A percentile compares a stretch with the other conserved stretches of the same genome.
phyloP scores from a whole-genome alignment of 2,329 filamentous ascomycete species.

The Arachnopeziza araneosa region DNA sequence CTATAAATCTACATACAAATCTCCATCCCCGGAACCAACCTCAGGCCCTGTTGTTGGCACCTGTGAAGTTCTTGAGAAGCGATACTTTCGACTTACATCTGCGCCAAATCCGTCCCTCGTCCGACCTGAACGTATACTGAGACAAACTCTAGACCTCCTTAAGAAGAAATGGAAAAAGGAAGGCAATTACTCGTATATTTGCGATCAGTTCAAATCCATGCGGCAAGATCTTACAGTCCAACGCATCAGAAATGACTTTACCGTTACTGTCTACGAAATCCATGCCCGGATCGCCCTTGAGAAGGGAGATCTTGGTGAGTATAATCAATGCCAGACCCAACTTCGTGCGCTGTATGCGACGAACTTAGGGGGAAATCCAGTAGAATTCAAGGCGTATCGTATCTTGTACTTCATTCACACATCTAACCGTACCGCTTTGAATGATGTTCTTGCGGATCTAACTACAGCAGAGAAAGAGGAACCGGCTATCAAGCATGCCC shows the following conservation, averaged over 20 bases:
- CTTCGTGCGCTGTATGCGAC: conserved; percentile 84
- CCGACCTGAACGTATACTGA: conserved; percentile 73
- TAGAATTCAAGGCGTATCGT: conserved; percentile 98
- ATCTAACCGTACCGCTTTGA: conserved; percentile 95
- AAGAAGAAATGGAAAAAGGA: conserved; percentile 94
- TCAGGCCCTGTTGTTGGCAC: conserved; percentile 78
- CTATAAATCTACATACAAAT: conserved; percentile 46
- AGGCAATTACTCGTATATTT: conserved; percentile 94
- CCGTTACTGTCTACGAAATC: conserved; percentile 92
- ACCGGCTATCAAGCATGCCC: conserved; percentile 78
- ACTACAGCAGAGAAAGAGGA: conserved; percentile 92
- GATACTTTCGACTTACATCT: conserved; percentile 87
- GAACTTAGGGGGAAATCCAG: conserved; percentile 80
- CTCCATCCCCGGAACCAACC: conserved; percentile 51
- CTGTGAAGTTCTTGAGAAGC: conserved; percentile 81
- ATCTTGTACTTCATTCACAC: conserved; percentile 99
- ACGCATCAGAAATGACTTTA: conserved; percentile 94
- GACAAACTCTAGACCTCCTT: conserved; percentile 78
- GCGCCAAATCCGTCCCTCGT: conserved; percentile 85
- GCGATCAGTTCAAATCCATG: conserved; percentile 98
- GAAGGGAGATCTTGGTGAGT: conserved; percentile 99
- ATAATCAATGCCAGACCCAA: conserved; percentile 99
- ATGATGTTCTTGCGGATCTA: conserved; percentile 98
- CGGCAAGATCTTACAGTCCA: conserved; percentile 98
- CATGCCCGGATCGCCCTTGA: conserved; percentile 96